phyloP scores from a whole-genome alignment of 345 rosid genomes.

The Sonneratia caseolaris region DNA sequence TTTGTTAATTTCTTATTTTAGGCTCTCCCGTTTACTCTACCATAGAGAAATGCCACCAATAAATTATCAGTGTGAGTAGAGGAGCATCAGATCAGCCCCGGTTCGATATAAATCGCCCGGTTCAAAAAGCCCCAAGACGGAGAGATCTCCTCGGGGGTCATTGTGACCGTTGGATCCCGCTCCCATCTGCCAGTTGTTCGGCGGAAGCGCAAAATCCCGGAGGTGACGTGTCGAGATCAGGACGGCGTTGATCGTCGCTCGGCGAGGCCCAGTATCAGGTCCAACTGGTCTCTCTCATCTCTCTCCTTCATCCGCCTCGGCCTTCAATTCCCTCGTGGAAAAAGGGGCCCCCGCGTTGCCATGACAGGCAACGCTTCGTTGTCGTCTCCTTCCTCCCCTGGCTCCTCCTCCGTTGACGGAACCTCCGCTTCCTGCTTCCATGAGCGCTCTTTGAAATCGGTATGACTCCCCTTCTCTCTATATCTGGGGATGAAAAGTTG shows the following conservation, averaged over 20 bases:
- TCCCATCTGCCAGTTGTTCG: not conserved
- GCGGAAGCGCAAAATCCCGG: not conserved
- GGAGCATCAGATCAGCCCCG: too few species aligned
- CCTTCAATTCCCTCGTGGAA: not conserved
- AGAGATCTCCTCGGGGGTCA: not conserved
- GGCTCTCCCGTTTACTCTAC: too few species aligned
- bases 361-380: not conserved
- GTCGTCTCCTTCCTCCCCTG: not conserved
- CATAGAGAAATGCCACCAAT: too few species aligned
- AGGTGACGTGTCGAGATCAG: not conserved
- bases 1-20: too few species aligned
- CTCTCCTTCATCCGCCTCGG: not conserved
- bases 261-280: not conserved
- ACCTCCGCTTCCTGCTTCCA: not conserved
- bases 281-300: not conserved
- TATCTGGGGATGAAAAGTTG: not conserved
- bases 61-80: too few species aligned
- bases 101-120: not conserved
- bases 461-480: not conserved
- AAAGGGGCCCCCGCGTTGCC: not conserved
- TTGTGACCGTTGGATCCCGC: not conserved
- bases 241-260: not conserved
- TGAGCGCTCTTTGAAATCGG: not conserved
- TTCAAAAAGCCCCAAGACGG: not conserved
- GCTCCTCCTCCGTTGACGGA: not conserved